Evolutionary conservation across 306 rosid genomes (phyloP).

Genomic region (Prunus fruticosa): DNA sequence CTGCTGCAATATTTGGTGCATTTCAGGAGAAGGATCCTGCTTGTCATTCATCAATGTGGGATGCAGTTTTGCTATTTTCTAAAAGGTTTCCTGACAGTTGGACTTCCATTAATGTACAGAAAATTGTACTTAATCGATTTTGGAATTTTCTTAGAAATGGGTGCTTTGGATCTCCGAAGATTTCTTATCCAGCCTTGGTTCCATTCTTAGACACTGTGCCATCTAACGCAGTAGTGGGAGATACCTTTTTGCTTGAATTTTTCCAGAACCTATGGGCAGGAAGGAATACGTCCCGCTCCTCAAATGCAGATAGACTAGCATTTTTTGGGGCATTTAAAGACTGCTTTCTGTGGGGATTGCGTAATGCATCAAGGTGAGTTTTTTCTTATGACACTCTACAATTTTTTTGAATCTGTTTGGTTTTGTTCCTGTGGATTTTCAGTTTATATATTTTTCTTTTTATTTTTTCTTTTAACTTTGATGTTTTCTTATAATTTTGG

Average conservation of each 20-base stretch:
- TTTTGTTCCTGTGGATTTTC: conserved; percentile 4
- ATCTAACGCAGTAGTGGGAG: conserved; percentile 60
- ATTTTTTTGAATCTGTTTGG: conserved; percentile 11
- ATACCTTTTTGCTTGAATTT: conserved; percentile 69
- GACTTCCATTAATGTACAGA: conserved; percentile 74
- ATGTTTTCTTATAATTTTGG: conserved; percentile 8
- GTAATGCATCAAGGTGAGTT: conserved; percentile 71
- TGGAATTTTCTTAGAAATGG: conserved; percentile 89
- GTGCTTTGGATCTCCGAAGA: conserved; percentile 83
- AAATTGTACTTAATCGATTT: conserved; percentile 62
- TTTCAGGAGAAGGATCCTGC: conserved; percentile 83
- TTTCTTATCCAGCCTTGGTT: conserved; percentile 83
- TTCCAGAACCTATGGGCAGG: conserved; percentile 82
- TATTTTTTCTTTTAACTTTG: not conserved
- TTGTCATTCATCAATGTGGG: conserved; percentile 96
- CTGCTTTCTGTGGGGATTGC: conserved; percentile 82
- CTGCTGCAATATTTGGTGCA: conserved; percentile 75
- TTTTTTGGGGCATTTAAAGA: conserved; percentile 81
- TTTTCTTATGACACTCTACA: conserved; percentile 9
- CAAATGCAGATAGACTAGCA: conserved; percentile 51
- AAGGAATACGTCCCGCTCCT: conserved; percentile 50
- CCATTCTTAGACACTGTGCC: conserved; percentile 71
- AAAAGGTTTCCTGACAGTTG: conserved; percentile 75
- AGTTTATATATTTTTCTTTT: not conserved
- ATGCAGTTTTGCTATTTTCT: conserved; percentile 71